phyloP scores from a whole-genome alignment of 106 monocot genomes.

The Phalaenopsis equestris region DNA sequence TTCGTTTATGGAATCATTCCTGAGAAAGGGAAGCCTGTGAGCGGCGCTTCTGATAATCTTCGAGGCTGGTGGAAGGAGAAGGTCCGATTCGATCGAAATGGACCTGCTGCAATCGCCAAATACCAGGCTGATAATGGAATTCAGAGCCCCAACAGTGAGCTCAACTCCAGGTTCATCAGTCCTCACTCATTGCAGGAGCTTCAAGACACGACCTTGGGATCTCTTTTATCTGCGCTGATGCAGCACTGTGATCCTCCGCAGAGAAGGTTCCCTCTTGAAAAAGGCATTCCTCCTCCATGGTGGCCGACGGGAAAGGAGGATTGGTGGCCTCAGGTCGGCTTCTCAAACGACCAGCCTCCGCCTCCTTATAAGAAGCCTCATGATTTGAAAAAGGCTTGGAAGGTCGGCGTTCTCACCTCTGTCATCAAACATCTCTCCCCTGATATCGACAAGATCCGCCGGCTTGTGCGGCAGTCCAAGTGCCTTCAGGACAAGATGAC shows the following conservation, averaged over 20 bases:
- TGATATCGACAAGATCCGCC: constrained; percentile 62
- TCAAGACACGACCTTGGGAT: constrained; percentile 74
- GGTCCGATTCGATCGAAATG: constrained; percentile 46
- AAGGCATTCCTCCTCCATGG: constrained; percentile 72
- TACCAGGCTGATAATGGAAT: constrained; percentile 35
- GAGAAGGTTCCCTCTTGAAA: constrained; percentile 66
- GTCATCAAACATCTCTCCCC: constrained; percentile 84
- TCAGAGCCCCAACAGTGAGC: constrained; percentile 19
- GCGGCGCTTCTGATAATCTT: constrained; percentile 46
- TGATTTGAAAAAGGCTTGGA: constrained; percentile 83
- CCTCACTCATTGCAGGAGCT: constrained; percentile 60
- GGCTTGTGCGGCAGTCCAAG: constrained; percentile 68
- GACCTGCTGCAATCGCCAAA: constrained; percentile 38
- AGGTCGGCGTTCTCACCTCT: constrained; percentile 63
- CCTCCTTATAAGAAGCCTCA: constrained; percentile 84
- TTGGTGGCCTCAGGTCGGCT: constrained; percentile 56
- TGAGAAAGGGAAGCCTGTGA: constrained; percentile 52
- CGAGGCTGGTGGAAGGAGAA: constrained; percentile 54
- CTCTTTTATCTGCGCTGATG: constrained; percentile 70
- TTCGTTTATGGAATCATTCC: constrained; percentile 54
- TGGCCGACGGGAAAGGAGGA: constrained; percentile 67
- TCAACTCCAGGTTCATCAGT: constrained; percentile 18
- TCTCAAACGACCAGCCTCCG: constrained; percentile 38
- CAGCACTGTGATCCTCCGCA: constrained; percentile 84
- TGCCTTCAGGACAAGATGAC: constrained; percentile 93